phyloP scores from a whole-genome alignment of 257 asterid genomes.

The Solanum appendiculatum region DNA sequence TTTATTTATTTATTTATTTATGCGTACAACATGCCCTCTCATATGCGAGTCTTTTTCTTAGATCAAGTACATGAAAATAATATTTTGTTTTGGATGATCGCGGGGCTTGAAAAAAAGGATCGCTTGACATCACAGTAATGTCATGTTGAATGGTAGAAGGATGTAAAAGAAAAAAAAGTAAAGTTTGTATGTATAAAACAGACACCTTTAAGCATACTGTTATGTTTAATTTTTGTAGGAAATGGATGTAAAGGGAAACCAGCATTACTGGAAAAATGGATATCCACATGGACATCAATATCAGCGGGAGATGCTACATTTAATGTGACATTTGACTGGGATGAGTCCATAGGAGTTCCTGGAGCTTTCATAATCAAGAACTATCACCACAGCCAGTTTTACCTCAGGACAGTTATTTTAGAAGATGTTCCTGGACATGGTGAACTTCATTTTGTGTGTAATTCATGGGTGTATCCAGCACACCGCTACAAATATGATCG shows the following conservation, averaged over 20 bases:
- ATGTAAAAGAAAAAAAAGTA: not conserved
- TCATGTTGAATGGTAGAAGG: not conserved
- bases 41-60: not conserved
- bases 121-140: not conserved
- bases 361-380: slow-evolving; percentile 68
- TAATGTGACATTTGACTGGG: slow-evolving; percentile 50
- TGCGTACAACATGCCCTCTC: not conserved
- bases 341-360: slow-evolving; percentile 55
- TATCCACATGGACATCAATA: slow-evolving; percentile 44
- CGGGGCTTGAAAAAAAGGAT: not conserved
- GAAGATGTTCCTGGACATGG: slow-evolving; percentile 61
- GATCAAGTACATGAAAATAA: not conserved
- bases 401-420: slow-evolving; percentile 54
- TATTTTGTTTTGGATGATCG: not conserved
- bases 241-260: slow-evolving; percentile 47
- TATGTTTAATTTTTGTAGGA: slow-evolving; percentile 12
- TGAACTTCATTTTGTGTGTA: slow-evolving; percentile 52
- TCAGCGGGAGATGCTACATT: slow-evolving; percentile 42
- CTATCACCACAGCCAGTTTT: slow-evolving; percentile 63
- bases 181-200: not conserved
- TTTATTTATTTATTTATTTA: not conserved
- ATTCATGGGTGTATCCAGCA: slow-evolving; percentile 82
- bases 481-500: slow-evolving; percentile 54
- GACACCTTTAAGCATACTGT: not conserved
- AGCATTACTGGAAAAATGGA: slow-evolving; percentile 56